phyloP scores from a whole-genome alignment of 75 land plant species.

The Pinus tabuliformis region DNA sequence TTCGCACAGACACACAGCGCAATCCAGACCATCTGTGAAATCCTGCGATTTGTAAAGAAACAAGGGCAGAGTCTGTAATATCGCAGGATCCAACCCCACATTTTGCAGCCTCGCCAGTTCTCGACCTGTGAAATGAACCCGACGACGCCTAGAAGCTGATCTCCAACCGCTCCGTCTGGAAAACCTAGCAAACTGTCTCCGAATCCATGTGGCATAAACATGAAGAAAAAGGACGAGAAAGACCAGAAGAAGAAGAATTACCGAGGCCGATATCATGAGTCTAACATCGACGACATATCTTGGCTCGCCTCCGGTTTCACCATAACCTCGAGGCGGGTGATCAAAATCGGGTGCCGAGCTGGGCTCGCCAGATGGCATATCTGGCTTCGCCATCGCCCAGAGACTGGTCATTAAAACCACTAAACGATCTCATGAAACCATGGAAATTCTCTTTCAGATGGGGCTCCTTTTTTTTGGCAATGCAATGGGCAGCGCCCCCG shows the following conservation, averaged over 20 bases:
- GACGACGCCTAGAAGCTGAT: background rate
- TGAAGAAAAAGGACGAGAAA: slow-evolving; percentile 29
- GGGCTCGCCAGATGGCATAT: too few species aligned
- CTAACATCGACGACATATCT: slow-evolving; percentile 13
- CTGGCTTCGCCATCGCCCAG: too few species aligned
- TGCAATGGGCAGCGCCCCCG: too few species aligned
- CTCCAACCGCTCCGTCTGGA: background rate
- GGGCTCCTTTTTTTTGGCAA: too few species aligned
- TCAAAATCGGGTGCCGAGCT: too few species aligned
- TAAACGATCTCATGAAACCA: too few species aligned
- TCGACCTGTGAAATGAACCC: background rate
- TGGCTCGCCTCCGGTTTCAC: too few species aligned
- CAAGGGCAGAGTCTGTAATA: slow-evolving; percentile 44
- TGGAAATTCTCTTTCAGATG: too few species aligned
- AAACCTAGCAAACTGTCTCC: slow-evolving; percentile 9
- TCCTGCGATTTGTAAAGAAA: slow-evolving; percentile 21
- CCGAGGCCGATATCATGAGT: slow-evolving; percentile 34
- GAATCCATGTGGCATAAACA: slow-evolving; percentile 44
- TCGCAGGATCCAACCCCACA: slow-evolving; percentile 35
- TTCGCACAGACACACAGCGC: slow-evolving; percentile 62
- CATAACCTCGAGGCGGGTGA: too few species aligned
- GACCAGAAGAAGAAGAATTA: slow-evolving; percentile 32
- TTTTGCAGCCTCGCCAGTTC: background rate
- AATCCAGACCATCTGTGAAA: slow-evolving; percentile 16
- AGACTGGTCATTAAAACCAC: too few species aligned